Evolutionary conservation across 345 rosid species (phyloP).

Genomic region (Eucalyptus sp.): DNA sequence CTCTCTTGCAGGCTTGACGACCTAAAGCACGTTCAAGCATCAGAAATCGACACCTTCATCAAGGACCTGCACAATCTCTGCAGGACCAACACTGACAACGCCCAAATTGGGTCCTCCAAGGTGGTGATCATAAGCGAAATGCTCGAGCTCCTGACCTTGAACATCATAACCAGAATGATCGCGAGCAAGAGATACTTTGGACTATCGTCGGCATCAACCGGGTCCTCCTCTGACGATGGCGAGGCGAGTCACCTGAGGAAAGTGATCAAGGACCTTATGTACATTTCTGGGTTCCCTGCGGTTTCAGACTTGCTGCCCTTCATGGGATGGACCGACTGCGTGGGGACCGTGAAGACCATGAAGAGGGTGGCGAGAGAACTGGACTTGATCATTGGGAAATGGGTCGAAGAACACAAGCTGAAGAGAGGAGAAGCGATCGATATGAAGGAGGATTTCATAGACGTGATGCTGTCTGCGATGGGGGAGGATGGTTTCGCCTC

Average conservation of each 20-base stretch:
- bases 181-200: constrained; percentile 32
- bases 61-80: constrained; percentile 17
- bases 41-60: constrained; percentile 25
- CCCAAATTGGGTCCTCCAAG: background rate
- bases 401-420: constrained; percentile 47
- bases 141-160: constrained; percentile 37
- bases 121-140: constrained; percentile 11
- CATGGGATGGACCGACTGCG: constrained; percentile 43
- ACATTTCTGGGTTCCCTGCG: constrained; percentile 17
- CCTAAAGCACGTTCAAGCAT: constrained; percentile 18
- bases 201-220: background rate
- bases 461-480: constrained; percentile 24
- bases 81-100: background rate
- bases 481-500: constrained; percentile 5
- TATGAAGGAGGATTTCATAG: constrained; percentile 36
- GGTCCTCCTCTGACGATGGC: constrained; percentile 8
- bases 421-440: background rate
- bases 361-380: constrained; percentile 30
- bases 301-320: constrained; percentile 43
- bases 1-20: background rate
- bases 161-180: constrained; percentile 32
- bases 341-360: constrained; percentile 29
- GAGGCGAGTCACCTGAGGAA: constrained; percentile 34
- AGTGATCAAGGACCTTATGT: constrained; percentile 10
- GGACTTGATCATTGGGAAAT: constrained; percentile 24